A percentile compares a stretch with the other conserved stretches of the same genome.
Conservation (phyloP, 2,329 filamentous ascomycete species). For the Emmonsia crescens region DNA sequence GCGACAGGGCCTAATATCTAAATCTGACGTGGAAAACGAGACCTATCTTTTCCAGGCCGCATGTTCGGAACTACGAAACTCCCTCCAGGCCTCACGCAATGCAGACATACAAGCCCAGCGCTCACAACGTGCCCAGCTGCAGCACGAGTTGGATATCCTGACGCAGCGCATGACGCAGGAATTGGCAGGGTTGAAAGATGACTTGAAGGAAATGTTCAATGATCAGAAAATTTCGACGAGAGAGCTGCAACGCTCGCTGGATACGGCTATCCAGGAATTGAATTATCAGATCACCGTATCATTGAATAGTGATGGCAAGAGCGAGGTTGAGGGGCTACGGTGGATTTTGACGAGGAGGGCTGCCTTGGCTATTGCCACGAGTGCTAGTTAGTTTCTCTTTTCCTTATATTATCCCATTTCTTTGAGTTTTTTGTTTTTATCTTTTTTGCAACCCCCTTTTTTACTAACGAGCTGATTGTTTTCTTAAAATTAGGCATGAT, state of each 20-base stretch:
- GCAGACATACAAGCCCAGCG: conserved; percentile 70
- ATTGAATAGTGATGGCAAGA: conserved; percentile 81
- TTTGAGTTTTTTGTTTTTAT: background rate
- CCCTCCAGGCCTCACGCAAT: conserved; percentile 68
- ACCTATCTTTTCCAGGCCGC: conserved; percentile 89
- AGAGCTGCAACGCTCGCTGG: conserved; percentile 74
- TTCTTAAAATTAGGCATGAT: conserved; percentile 33
- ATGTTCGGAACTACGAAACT: conserved; percentile 80
- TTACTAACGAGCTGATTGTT: conserved; percentile 10
- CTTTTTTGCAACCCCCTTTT: background rate
- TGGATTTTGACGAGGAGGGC: conserved; percentile 69
- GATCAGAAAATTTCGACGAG: conserved; percentile 87
- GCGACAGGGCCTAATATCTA: conserved; percentile 69
- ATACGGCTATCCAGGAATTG: conserved; percentile 83
- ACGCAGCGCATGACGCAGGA: conserved; percentile 79
- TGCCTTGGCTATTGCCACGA: conserved; percentile 46
- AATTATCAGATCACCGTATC: conserved; percentile 92
- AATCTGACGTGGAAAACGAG: conserved; percentile 90
- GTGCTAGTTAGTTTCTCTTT: conserved; percentile 34
- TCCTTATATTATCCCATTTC: background rate
- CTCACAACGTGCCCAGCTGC: conserved; percentile 70
- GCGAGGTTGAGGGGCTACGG: conserved; percentile 78
- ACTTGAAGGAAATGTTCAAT: conserved; percentile 91
- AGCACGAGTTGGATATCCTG: conserved; percentile 92
- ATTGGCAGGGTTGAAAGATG: conserved; percentile 68